Base-by-base conservation (phyloP, 345 rosid species). In the Hirschfeldia incana region DNA sequence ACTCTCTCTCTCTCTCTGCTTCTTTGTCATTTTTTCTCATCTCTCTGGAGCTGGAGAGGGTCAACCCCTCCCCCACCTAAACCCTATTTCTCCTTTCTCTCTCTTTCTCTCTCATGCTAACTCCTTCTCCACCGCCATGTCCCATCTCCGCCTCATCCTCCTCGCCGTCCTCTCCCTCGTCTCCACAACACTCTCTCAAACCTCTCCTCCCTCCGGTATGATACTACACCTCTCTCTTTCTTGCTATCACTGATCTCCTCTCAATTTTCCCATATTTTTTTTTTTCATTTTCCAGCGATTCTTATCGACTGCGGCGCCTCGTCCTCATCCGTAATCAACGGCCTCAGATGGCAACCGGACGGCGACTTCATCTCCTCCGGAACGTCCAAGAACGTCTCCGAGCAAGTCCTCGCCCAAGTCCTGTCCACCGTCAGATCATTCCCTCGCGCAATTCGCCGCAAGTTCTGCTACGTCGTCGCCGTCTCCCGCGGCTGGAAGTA, bases 351-450 rank as follows among this genome's bases (percentile, higher is more conserved):
- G 98, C 75, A 80, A 27, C 80, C 97, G 1, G 98, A 95, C 83
- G 70, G 59, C 21, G 74, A 21, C 21, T 85, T 81, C 78, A 33
- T 88, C 71, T 73, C 87, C 36, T 1, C 73, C 6, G 98, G 98
- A 65, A 78, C 86, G n/a, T 15, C 91, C 0, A 89, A 66, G 74
- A 87, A 67, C 80, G 53, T 95, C 46, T 27, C 89, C 0, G 83
- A 33, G 8, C 37, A 70, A 58, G 85, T 72, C 4, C 80, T 63
- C 13, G 53, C 57, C 53, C 82, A 82, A 1, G 71, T 66, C 36
- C 86, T 93, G 74, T 81, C 86, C 28, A 91, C 94, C 75, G 90
- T 90, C 70, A 89, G 97, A 67, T 91, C 99, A 15, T 95, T 93
- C 73, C 98, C 98, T 37, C 77, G 85, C 34, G 68, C 59, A 64